Conservation (phyloP, 257 asterid genomes). For the Paraleonurus japonicus region DNA sequence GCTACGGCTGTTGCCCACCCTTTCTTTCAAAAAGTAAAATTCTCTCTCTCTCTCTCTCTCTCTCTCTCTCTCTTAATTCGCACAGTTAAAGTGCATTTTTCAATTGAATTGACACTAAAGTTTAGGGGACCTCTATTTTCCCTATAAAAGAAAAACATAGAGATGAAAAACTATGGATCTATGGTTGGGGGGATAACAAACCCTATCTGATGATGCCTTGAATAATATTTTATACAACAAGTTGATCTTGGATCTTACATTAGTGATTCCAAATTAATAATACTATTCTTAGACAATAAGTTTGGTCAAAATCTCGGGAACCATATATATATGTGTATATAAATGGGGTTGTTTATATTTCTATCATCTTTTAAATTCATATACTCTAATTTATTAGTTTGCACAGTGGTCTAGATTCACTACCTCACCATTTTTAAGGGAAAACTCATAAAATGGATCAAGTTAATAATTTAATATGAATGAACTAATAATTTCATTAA, state of each 20-base stretch:
- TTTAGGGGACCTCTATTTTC: conserved; percentile 21
- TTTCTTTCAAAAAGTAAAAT: conserved; percentile 22
- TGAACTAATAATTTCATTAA: too few species aligned
- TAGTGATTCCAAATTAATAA: conserved; percentile 18
- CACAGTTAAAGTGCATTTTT: conserved; percentile 32
- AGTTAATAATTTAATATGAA: too few species aligned
- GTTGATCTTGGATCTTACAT: conserved; percentile 33
- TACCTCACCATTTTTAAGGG: too few species aligned
- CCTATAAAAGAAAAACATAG: background rate
- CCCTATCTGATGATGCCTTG: background rate
- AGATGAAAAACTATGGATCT: conserved; percentile 2
- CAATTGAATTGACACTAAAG: conserved; percentile 42
- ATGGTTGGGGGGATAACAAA: conserved; percentile 13
- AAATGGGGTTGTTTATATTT: background rate
- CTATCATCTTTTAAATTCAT: too few species aligned
- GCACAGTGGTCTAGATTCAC: too few species aligned
- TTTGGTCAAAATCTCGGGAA: conserved; percentile 25
- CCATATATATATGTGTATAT: background rate
- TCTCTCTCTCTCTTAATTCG: too few species aligned
- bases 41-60: background rate
- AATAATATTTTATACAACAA: conserved; percentile 14
- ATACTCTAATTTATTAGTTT: too few species aligned
- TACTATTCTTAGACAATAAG: conserved; percentile 16
- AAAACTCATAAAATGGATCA: too few species aligned
- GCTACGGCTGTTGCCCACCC: conserved; percentile 34